phyloP scores from a whole-genome alignment of 768 basidiomycete genomes.

The Hemileccinum impolitum region DNA sequence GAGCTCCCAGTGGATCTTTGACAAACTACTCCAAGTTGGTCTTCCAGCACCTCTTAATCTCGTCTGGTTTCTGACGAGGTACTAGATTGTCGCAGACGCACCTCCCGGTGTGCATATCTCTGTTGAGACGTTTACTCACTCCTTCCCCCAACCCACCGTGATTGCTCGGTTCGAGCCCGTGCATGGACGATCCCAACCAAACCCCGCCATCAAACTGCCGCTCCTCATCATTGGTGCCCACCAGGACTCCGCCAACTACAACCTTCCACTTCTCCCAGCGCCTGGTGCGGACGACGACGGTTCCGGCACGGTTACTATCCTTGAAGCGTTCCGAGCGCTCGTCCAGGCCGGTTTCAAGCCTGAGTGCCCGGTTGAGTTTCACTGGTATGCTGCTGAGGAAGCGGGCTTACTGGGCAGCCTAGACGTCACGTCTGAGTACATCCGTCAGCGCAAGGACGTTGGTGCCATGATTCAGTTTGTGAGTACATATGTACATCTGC shows the following conservation, averaged over 20 bases:
- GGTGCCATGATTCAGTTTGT: slow-evolving; percentile 50
- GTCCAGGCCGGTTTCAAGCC: slow-evolving; percentile 68
- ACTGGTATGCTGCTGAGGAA: slow-evolving; percentile 82
- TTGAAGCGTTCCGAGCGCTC: slow-evolving; percentile 73
- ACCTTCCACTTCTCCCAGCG: slow-evolving; percentile 38
- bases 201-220: slow-evolving; percentile 15
- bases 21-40: slow-evolving; percentile 14
- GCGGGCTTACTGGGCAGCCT: slow-evolving; percentile 32
- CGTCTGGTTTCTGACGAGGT: background rate
- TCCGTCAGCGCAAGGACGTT: slow-evolving; percentile 40
- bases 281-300: slow-evolving; percentile 53
- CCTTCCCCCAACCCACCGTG: slow-evolving; percentile 16
- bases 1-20: slow-evolving; percentile 39
- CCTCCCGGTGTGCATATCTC: slow-evolving; percentile 15
- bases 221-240: slow-evolving; percentile 41
- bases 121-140: slow-evolving; percentile 20
- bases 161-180: slow-evolving; percentile 24
- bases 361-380: slow-evolving; percentile 66
- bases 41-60: background rate
- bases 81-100: slow-evolving; percentile 11
- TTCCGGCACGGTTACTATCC: slow-evolving; percentile 71
- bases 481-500: slow-evolving; percentile 25
- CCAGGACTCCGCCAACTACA: slow-evolving; percentile 43
- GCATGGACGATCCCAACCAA: slow-evolving; percentile 1
- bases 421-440: slow-evolving; percentile 51